phyloP scores from a whole-genome alignment of 1,284 basidiomycete genomes.

The Austroboletus niveus region DNA sequence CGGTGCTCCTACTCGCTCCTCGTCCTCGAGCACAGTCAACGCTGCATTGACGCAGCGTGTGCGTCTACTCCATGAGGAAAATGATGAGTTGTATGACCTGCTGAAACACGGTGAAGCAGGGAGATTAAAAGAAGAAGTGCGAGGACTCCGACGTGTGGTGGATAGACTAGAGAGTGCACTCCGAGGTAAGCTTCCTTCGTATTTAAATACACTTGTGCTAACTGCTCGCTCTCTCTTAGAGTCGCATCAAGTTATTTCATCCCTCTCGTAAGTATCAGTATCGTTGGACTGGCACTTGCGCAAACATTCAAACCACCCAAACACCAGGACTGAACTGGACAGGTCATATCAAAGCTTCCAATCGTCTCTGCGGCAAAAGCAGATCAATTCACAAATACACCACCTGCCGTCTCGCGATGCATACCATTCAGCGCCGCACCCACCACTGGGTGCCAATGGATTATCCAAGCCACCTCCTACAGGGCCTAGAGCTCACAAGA shows the following conservation, averaged over 20 bases:
- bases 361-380: slow-evolving; percentile 41
- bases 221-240: slow-evolving; percentile 41
- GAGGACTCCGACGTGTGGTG: slow-evolving; percentile 62
- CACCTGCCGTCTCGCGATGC: slow-evolving; percentile 32
- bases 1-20: slow-evolving; percentile 30
- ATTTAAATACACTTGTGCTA: slow-evolving; percentile 1
- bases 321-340: slow-evolving; percentile 59
- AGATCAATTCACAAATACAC: slow-evolving; percentile 39
- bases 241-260: slow-evolving; percentile 67
- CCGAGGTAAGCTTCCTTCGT: slow-evolving; percentile 49
- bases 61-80: slow-evolving; percentile 74
- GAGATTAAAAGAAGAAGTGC: slow-evolving; percentile 74
- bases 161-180: slow-evolving; percentile 67
- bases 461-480: slow-evolving; percentile 63
- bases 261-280: slow-evolving; percentile 56
- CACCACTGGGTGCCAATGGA: slow-evolving; percentile 26
- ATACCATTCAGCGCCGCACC: slow-evolving; percentile 30
- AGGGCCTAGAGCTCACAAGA: slow-evolving; percentile 74
- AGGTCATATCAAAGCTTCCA: slow-evolving; percentile 65
- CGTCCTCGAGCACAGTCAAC: slow-evolving; percentile 56
- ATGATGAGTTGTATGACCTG: slow-evolving; percentile 75
- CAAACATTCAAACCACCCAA: slow-evolving; percentile 8
- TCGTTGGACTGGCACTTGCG: slow-evolving; percentile 2
- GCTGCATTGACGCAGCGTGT: slow-evolving; percentile 69
- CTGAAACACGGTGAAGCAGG: slow-evolving; percentile 70